A percentile compares a stretch with the other conserved stretches of the same genome.
Evolutionary conservation across 2,329 filamentous ascomycete genomes (phyloP).

Genomic region (Aureobasidium subglaciale): DNA sequence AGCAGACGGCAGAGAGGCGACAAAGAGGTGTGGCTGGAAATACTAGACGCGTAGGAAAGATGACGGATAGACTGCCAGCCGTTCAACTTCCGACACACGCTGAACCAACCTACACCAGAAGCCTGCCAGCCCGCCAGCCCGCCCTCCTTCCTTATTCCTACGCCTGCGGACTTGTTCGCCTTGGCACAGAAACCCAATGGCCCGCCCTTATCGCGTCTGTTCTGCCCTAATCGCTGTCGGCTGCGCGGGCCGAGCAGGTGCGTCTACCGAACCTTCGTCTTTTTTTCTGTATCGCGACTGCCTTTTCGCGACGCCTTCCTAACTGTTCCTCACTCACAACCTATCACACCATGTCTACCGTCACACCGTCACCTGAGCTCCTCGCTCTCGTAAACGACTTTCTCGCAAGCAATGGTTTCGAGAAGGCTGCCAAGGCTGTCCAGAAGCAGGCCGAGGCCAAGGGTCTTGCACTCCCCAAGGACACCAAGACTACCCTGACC

Average conservation of each 20-base stretch:
- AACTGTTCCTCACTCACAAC: not conserved
- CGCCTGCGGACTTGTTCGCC: not conserved
- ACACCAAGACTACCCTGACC: conserved; percentile 19
- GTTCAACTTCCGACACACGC: not conserved
- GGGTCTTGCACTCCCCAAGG: conserved; percentile 21
- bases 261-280: conserved; percentile 6
- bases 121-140: not conserved
- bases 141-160: not conserved
- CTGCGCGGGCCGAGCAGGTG: conserved; percentile 3
- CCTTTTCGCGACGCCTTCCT: conserved; percentile 2
- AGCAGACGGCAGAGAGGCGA: not conserved
- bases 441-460: conserved; percentile 27
- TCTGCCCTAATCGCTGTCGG: conserved; percentile 2
- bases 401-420: conserved; percentile 27
- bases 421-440: conserved; percentile 25
- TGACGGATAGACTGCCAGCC: conserved; percentile 8
- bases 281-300: conserved; percentile 4
- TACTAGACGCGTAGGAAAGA: conserved; percentile 6
- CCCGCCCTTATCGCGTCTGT: not conserved
- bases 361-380: conserved; percentile 10
- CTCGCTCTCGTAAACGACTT: conserved; percentile 21
- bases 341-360: conserved; percentile 5
- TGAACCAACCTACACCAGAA: not conserved
- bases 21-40: not conserved
- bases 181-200: not conserved